These are phyloP conservation scores for Vicia villosa DNA, from an alignment of 306 rosid species.

Conservation along the genomic window DNA sequence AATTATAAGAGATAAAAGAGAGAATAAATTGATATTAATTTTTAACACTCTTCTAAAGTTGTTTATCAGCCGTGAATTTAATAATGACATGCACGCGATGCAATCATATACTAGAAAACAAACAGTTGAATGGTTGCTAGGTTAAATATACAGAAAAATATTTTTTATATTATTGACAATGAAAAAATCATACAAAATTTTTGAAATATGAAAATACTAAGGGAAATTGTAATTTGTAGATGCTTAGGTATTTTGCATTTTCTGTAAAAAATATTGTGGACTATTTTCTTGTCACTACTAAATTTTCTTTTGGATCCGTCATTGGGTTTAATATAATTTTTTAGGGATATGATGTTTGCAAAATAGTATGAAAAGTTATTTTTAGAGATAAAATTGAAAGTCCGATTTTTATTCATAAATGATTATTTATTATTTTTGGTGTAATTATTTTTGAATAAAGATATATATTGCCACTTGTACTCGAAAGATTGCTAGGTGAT, in stretches of 20 bases:
- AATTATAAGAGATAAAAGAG: neutral
- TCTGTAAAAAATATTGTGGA: neutral
- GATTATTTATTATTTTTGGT: slow-evolving; percentile 19
- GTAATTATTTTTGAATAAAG: slow-evolving; percentile 7
- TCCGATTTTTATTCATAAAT: neutral
- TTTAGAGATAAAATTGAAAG: slow-evolving; percentile 1
- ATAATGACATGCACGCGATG: neutral
- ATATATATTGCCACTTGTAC: slow-evolving; percentile 6
- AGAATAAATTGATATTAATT: neutral
- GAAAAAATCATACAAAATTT: neutral
- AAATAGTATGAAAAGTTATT: slow-evolving; percentile 10
- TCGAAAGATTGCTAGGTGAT: slow-evolving; percentile 10
- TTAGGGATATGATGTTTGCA: neutral
- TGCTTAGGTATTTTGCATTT: neutral
- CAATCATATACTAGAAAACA: neutral
- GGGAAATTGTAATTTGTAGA: neutral
- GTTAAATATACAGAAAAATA: neutral
- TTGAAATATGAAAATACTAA: neutral
- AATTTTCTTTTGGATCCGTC: neutral
- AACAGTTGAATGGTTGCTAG: neutral
- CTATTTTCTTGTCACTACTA: neutral
- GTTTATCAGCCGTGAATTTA: neutral
- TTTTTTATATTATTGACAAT: neutral
- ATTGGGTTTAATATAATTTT: neutral
- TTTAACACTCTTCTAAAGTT: neutral